phyloP scores from a whole-genome alignment of 164 flowering plant species.

The Aristolochia contorta region DNA sequence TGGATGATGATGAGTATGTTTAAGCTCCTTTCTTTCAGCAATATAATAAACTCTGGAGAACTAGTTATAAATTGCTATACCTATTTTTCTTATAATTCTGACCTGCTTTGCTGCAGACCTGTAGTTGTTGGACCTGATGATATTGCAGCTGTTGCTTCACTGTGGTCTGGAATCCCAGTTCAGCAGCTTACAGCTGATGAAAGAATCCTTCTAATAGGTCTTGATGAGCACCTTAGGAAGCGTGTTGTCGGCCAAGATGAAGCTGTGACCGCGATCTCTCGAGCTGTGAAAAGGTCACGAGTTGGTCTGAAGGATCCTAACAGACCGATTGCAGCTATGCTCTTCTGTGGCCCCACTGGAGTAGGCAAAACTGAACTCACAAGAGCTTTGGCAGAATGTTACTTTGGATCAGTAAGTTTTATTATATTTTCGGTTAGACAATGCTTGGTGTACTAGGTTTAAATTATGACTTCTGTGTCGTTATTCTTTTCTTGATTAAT shows the following conservation, averaged over 20 bases:
- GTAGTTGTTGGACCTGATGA: constrained; percentile 63
- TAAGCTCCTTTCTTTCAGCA: constrained; percentile 4
- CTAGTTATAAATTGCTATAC: neutral
- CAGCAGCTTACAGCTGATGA: constrained; percentile 74
- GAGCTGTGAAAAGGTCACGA: constrained; percentile 79
- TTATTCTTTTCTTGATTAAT: no score
- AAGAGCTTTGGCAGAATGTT: constrained; percentile 72
- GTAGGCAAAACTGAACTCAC: constrained; percentile 90
- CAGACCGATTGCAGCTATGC: constrained; percentile 73
- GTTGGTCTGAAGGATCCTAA: constrained; percentile 70
- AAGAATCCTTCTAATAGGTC: constrained; percentile 43
- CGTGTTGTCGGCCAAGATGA: constrained; percentile 85
- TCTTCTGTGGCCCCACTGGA: constrained; percentile 93
- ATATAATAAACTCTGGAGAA: constrained; percentile 3
- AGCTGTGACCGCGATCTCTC: constrained; percentile 72
- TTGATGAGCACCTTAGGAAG: constrained; percentile 55
- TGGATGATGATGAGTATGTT: constrained; percentile 45
- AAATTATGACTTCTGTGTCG: no score
- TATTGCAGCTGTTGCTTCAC: constrained; percentile 64
- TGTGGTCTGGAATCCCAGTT: constrained; percentile 86
- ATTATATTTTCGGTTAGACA: no score
- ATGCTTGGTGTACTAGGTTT: no score
- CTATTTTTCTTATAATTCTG: neutral
- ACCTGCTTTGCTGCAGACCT: constrained; percentile 26
- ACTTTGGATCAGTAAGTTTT: constrained; percentile 77